A percentile compares a stretch with the other conserved stretches of the same genome.
These are phyloP conservation scores for Zygosaccharomyces sapae DNA, from an alignment of 1,139 yeast genomes.

Conservation along the genomic window DNA sequence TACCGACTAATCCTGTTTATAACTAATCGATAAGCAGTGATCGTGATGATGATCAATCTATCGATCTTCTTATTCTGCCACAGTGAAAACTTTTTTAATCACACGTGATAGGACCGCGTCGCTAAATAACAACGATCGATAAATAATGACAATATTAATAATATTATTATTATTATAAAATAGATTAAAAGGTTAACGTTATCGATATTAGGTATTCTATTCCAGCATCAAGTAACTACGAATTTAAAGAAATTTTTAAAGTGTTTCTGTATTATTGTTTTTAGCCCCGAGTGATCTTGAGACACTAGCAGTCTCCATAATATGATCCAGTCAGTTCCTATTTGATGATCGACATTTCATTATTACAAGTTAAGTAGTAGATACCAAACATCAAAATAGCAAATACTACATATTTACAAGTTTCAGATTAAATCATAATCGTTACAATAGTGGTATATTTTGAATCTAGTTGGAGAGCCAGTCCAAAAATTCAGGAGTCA, in stretches of 20 bases:
- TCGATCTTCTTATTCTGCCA: slow-evolving; percentile 1
- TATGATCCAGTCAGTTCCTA: too few species aligned
- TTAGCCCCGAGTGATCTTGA: background rate
- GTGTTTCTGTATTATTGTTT: background rate
- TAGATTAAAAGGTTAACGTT: too few species aligned
- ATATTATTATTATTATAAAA: too few species aligned
- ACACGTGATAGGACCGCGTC: background rate
- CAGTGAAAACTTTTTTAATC: slow-evolving; percentile 5
- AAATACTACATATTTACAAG: background rate
- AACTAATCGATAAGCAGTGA: background rate
- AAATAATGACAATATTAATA: too few species aligned
- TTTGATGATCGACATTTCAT: background rate
- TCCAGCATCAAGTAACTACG: too few species aligned
- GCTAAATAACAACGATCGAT: background rate
- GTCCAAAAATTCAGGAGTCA: slow-evolving; percentile 92
- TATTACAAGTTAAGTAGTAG: too few species aligned
- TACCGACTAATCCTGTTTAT: background rate
- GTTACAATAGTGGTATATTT: background rate
- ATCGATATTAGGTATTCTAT: too few species aligned
- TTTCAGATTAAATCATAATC: background rate
- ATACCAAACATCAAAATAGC: too few species aligned
- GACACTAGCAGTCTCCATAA: background rate
- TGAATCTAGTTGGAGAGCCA: slow-evolving; percentile 46
- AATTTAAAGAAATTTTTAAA: too few species aligned
- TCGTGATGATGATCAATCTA: background rate